Percentiles rank a stretch among this genome's conserved stretches.
phyloP scores from a whole-genome alignment of 2,329 filamentous ascomycete genomes.

The Didymella sp. region DNA sequence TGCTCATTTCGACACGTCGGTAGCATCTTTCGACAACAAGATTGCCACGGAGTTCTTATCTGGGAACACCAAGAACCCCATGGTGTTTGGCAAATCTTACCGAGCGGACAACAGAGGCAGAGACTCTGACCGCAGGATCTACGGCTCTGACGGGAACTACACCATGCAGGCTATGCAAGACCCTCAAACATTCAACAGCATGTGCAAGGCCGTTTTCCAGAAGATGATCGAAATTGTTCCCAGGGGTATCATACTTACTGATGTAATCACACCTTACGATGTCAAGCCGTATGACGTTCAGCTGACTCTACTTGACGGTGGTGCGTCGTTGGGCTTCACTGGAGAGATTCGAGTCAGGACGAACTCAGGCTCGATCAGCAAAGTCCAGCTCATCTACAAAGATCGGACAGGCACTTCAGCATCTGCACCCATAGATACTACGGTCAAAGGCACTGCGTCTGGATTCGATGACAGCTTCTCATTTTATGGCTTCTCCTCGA shows the following conservation, averaged over 20 bases:
- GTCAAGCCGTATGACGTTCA: conserved; percentile 67
- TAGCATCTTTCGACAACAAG: conserved; percentile 61
- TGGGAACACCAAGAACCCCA: conserved; percentile 61
- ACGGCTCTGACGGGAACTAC: conserved; percentile 62
- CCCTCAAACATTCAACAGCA: conserved; percentile 54
- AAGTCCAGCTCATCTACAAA: conserved; percentile 63
- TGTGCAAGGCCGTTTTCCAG: conserved; percentile 62
- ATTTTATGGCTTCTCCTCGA: conserved; percentile 42
- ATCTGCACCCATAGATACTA: conserved; percentile 57
- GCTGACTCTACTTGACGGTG: conserved; percentile 60
- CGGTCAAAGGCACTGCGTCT: conserved; percentile 56
- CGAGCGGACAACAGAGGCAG: conserved; percentile 48
- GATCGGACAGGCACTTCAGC: conserved; percentile 59
- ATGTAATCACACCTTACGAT: conserved; percentile 62
- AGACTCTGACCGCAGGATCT: conserved; percentile 65
- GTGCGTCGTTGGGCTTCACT: conserved; percentile 57
- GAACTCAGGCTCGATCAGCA: conserved; percentile 57
- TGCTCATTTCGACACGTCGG: conserved; percentile 52
- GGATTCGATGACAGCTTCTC: conserved; percentile 69
- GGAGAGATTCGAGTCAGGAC: conserved; percentile 66
- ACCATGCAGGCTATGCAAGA: conserved; percentile 61
- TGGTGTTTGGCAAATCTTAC: conserved; percentile 61
- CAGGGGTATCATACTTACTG: conserved; percentile 58
- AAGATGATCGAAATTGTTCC: conserved; percentile 70
- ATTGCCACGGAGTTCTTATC: conserved; percentile 65